These are phyloP conservation scores for Trichoderma brevicompactum DNA, from an alignment of 2,329 filamentous ascomycete genomes.

Conservation along the genomic window DNA sequence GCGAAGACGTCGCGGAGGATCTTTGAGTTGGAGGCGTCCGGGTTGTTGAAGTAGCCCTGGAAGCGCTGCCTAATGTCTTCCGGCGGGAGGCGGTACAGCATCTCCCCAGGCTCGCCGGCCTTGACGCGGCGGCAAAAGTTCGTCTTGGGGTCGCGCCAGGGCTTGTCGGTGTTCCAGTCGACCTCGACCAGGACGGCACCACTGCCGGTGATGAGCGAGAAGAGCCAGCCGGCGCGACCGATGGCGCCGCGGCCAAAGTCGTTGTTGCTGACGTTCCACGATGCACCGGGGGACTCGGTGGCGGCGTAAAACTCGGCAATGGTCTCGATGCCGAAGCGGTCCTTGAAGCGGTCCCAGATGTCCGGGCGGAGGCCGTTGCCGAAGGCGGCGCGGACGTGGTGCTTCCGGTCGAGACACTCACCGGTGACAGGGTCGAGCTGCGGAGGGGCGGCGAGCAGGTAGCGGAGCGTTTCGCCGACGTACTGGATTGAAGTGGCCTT, in stretches of 20 bases:
- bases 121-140: constrained; percentile 67
- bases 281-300: constrained; percentile 71
- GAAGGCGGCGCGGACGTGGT: constrained; percentile 75
- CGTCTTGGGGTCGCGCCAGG: constrained; percentile 68
- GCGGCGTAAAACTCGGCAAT: constrained; percentile 82
- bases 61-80: constrained; percentile 67
- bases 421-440: constrained; percentile 66
- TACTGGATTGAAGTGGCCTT: constrained; percentile 81
- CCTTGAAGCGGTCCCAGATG: constrained; percentile 82
- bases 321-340: constrained; percentile 74
- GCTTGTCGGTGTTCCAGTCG: constrained; percentile 71
- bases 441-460: constrained; percentile 71
- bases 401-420: constrained; percentile 70
- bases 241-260: constrained; percentile 76
- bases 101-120: constrained; percentile 71
- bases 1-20: constrained; percentile 73
- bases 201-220: constrained; percentile 56
- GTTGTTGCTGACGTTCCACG: constrained; percentile 76
- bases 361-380: constrained; percentile 87
- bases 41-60: constrained; percentile 82
- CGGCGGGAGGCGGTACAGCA: constrained; percentile 72
- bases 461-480: constrained; percentile 85
- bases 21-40: constrained; percentile 71
- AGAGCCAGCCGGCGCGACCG: constrained; percentile 70
- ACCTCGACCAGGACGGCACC: constrained; percentile 66